These are phyloP conservation scores for Beta corolliflora DNA, from an alignment of 179 eudicot genomes.

Conservation along the genomic window DNA sequence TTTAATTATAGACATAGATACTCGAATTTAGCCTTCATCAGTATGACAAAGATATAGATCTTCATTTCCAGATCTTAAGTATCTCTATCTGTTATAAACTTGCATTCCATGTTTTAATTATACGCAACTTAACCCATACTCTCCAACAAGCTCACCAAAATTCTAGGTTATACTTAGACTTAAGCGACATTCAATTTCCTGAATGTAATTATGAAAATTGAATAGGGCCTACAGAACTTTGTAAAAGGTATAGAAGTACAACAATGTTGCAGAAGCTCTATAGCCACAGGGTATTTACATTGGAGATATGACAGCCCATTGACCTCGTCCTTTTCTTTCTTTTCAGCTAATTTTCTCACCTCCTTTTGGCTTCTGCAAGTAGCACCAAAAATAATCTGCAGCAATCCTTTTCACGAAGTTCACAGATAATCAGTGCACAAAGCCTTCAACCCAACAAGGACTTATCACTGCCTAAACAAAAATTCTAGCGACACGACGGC, in stretches of 20 bases:
- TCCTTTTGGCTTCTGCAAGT: neutral
- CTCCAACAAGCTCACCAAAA: neutral
- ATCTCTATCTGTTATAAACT: neutral
- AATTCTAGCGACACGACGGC: neutral
- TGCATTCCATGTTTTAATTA: neutral
- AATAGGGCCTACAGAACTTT: neutral
- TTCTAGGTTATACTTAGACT: neutral
- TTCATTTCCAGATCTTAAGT: neutral
- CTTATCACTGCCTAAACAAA: neutral
- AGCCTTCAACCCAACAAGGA: neutral
- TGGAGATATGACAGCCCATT: neutral
- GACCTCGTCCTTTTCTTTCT: neutral
- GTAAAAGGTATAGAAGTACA: neutral
- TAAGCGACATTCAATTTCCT: neutral
- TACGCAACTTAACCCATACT: too few relatives aligned
- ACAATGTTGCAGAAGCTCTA: neutral
- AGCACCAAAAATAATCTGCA: neutral
- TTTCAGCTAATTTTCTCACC: neutral
- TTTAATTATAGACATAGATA: neutral
- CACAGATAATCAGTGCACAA: neutral
- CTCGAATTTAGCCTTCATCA: neutral
- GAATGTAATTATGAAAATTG: neutral
- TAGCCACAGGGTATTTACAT: neutral
- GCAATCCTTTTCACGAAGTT: neutral
- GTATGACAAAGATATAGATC: too few relatives aligned